These are phyloP conservation scores for Rhynchosporium graminicola DNA, from an alignment of 2,329 filamentous ascomycete genomes.

Conservation along the genomic window DNA sequence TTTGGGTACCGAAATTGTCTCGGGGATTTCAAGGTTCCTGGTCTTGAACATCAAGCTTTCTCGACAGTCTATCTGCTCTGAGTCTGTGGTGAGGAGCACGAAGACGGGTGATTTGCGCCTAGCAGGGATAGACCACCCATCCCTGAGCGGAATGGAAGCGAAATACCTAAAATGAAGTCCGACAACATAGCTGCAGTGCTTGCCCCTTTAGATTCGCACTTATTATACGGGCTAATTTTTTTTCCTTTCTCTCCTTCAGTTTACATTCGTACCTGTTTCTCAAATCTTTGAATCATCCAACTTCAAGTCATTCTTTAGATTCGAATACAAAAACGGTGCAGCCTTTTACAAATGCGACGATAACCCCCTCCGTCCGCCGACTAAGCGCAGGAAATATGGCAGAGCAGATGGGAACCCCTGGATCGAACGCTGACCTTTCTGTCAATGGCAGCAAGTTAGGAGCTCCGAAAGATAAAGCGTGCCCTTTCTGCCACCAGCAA, in stretches of 20 bases:
- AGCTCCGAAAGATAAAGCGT: conserved; percentile 75
- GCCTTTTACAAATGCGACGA: conserved; percentile 32
- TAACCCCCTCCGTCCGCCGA: conserved; percentile 19
- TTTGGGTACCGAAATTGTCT: not conserved
- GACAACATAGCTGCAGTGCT: conserved; percentile 22
- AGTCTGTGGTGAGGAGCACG: not conserved
- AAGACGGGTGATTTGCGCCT: conserved; percentile 24
- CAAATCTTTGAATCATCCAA: not conserved
- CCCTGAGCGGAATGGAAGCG: conserved; percentile 22
- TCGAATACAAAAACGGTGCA: not conserved
- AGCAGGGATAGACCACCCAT: conserved; percentile 22
- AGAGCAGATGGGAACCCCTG: conserved; percentile 40
- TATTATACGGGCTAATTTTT: conserved; percentile 12
- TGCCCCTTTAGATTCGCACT: conserved; percentile 26
- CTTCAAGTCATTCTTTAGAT: not conserved
- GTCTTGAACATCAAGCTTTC: not conserved
- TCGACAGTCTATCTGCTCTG: not conserved
- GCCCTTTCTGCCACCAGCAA: conserved; percentile 82
- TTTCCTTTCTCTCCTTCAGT: conserved; percentile 14
- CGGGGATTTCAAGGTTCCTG: not conserved
- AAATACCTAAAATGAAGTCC: conserved; percentile 19
- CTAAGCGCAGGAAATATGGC: conserved; percentile 34
- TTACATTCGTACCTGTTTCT: conserved; percentile 6
- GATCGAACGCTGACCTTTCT: conserved; percentile 40
- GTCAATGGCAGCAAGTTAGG: conserved; percentile 36